phyloP scores from a whole-genome alignment of 208 protist genomes.

The Zelonia costaricensis region DNA sequence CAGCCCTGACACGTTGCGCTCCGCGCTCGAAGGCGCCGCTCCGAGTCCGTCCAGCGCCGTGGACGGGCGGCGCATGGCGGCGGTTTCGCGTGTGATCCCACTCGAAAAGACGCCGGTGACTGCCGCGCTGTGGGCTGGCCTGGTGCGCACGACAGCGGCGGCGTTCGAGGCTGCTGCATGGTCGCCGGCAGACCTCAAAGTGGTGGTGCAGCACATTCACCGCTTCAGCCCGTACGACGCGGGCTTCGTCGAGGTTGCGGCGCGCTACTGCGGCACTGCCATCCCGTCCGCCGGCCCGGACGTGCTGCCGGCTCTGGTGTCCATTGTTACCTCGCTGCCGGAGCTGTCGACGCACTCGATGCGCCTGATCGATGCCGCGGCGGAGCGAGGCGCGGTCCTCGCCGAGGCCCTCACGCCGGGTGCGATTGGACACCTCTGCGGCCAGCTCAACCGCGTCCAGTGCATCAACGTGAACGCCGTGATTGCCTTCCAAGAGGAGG shows the following conservation, averaged over 20 bases:
- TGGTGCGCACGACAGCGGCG: not conserved
- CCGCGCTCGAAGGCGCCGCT: conserved; percentile 9
- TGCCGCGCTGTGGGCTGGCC: conserved; percentile 8
- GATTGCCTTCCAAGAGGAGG: conserved; percentile 57
- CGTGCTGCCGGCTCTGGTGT: conserved; percentile 18
- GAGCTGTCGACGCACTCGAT: conserved; percentile 36
- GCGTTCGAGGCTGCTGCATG: conserved; percentile 12
- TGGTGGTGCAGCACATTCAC: conserved; percentile 28
- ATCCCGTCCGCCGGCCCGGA: conserved; percentile 20
- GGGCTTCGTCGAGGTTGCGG: conserved; percentile 33
- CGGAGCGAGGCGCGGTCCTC: conserved; percentile 35
- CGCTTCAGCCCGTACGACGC: conserved; percentile 39
- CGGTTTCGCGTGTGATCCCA: conserved; percentile 14
- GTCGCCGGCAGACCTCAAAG: conserved; percentile 9
- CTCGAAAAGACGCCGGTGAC: conserved; percentile 1
- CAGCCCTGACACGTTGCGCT: conserved; percentile 12
- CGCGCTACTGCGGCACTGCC: conserved; percentile 29
- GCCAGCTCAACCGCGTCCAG: conserved; percentile 48
- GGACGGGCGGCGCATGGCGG: conserved; percentile 15
- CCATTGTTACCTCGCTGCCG: conserved; percentile 38
- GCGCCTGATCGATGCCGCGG: conserved; percentile 28
- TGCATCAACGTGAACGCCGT: conserved; percentile 39
- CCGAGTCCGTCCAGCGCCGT: not conserved
- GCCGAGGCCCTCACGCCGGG: conserved; percentile 40
- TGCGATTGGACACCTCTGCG: conserved; percentile 48